Base-by-base conservation (phyloP, 148 eudicot species). In the Drosera capensis region DNA sequence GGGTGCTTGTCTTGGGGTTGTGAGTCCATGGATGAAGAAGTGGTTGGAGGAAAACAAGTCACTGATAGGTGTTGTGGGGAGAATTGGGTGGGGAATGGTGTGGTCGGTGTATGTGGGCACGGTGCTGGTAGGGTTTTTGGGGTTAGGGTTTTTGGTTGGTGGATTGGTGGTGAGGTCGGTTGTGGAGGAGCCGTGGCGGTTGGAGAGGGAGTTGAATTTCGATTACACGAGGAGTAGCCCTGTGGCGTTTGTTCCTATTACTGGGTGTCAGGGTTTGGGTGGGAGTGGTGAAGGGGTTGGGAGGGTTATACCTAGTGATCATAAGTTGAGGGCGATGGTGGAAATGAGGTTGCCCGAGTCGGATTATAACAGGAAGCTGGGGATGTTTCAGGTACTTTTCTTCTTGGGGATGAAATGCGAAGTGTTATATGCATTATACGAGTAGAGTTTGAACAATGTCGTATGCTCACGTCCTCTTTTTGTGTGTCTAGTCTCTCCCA, bases 201-300 rank as follows among this genome's bases (percentile, higher is more conserved):
- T 65, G 26, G 67, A 65, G 37, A 77, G 80, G 25, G 39, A 42
- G 2, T 60, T 88, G 55, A 75, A 69, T 58, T 80, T 83, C 9
- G 96, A 88, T 57, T 88, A 74, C 63, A 88, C 94, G 0, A 71
- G 71, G 56, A 67, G 64, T 35, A 88, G 62, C 50, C 96, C 94
- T 0, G 71, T 53, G 14, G 83, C 86, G 17, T 61, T 70, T 39
- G 92, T 80, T 38, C 80, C 71, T 1, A 22, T 83, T 26, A 52
- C 34, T 1, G 59, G 45, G 23, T 71, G 77, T 45, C 60, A 68
- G 14, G 26, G 57, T 34, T 79, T 54, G 51, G 61, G 58, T 14
- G 28, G 21, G 59, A 74, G 54, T n/a, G 50, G 39, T 49, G 59
- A n/a, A 38, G 54, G 25, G 39, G 40, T 25, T 22, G 65, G 53